Conservation (phyloP, 2,329 filamentous ascomycete species). For the Fusarium heterosporum region DNA sequence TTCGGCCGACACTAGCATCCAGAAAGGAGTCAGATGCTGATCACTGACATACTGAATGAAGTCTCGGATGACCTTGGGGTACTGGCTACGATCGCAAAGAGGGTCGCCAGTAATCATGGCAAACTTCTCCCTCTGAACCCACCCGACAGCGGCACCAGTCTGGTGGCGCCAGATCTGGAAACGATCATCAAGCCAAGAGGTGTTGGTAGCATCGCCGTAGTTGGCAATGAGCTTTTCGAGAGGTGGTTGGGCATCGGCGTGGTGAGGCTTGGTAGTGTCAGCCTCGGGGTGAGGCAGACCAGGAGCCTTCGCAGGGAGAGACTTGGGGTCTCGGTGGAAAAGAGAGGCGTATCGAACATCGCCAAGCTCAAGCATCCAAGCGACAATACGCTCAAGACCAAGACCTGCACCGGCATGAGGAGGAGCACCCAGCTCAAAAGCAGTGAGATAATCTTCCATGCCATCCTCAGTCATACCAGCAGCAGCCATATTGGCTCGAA, state of each 20-base stretch:
- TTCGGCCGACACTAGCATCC: constrained; percentile 86
- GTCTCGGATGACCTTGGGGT: constrained; percentile 75
- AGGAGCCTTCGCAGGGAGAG: constrained; percentile 74
- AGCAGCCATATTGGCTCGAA: constrained; percentile 81
- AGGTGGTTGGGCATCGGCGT: constrained; percentile 72
- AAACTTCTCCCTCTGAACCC: constrained; percentile 79
- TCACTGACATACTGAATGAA: constrained; percentile 83
- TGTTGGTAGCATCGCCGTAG: constrained; percentile 94
- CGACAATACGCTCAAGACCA: constrained; percentile 87
- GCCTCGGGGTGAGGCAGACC: constrained; percentile 87
- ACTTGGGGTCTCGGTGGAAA: constrained; percentile 90
- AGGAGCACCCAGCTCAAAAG: constrained; percentile 88
- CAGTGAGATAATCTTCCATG: constrained; percentile 91
- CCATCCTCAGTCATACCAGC: constrained; percentile 81
- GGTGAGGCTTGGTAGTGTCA: constrained; percentile 70
- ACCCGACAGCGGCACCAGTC: constrained; percentile 87
- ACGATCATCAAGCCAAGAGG: constrained; percentile 90
- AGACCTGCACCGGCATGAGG: constrained; percentile 92
- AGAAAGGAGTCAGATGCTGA: constrained; percentile 79
- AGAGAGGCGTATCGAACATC: constrained; percentile 90
- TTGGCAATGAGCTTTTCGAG: constrained; percentile 92
- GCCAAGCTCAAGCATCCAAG: constrained; percentile 85
- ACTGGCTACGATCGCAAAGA: constrained; percentile 83
- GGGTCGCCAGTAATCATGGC: constrained; percentile 90
- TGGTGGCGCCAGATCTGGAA: constrained; percentile 89